These are phyloP conservation scores for Hypocreales sp. DNA, from an alignment of 2,329 filamentous ascomycete species.

Conservation along the genomic window DNA sequence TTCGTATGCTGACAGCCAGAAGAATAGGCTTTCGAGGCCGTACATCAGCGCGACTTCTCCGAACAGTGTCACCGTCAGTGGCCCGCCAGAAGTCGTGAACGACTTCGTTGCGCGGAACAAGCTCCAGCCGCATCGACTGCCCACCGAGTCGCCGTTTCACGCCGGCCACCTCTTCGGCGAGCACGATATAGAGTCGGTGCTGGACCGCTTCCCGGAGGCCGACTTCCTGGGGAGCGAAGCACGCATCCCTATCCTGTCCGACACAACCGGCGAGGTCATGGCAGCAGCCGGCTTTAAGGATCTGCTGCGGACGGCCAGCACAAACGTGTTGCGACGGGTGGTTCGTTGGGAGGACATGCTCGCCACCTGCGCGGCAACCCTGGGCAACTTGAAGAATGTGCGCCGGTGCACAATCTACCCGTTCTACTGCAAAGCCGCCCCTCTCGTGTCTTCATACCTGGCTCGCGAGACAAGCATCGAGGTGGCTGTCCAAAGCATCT, in stretches of 20 bases:
- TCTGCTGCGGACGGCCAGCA: neutral
- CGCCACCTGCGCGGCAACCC: neutral
- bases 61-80: conserved; percentile 9
- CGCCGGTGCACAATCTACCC: neutral
- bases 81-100: conserved; percentile 7
- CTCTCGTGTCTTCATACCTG: conserved; percentile 1
- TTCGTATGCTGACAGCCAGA: neutral
- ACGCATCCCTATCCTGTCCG: neutral
- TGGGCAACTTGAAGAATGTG: too few species aligned
- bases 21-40: conserved; percentile 1
- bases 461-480: neutral
- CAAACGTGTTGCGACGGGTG: neutral
- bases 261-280: neutral
- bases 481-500: conserved; percentile 1
- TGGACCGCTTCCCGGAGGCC: neutral
- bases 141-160: conserved; percentile 11
- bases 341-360: neutral
- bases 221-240: neutral
- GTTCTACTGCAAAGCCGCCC: conserved; percentile 1
- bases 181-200: neutral
- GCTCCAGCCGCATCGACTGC: conserved; percentile 5
- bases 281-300: neutral
- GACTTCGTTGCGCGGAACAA: conserved; percentile 5
- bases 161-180: conserved; percentile 7
- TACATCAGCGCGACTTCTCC: conserved; percentile 12